Percentiles rank a stretch among this genome's conserved stretches.
These are phyloP conservation scores for Pichia sp. DNA, from an alignment of 1,139 yeast genomes.

Conservation along the genomic window DNA sequence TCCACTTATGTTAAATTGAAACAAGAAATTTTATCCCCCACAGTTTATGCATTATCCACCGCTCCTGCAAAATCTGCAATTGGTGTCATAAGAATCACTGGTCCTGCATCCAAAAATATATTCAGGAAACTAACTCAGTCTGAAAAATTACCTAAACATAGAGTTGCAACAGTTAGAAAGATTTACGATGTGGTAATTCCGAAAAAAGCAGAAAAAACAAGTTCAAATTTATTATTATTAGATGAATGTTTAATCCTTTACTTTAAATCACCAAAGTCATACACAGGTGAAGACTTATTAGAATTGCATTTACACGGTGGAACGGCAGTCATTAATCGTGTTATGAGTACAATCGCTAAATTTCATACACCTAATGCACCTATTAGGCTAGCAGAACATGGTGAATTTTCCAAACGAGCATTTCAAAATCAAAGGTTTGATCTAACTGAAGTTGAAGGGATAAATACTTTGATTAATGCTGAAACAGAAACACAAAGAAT, in stretches of 20 bases:
- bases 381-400: slow-evolving; percentile 82
- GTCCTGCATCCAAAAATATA: slow-evolving; percentile 50
- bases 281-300: slow-evolving; percentile 85
- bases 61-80: slow-evolving; percentile 78
- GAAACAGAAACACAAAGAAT: slow-evolving; percentile 86
- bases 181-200: slow-evolving; percentile 31
- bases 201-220: slow-evolving; percentile 25
- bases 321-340: slow-evolving; percentile 69
- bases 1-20: background rate
- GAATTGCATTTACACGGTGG: slow-evolving; percentile 95
- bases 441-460: slow-evolving; percentile 84
- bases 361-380: slow-evolving; percentile 40
- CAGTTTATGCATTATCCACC: slow-evolving; percentile 88
- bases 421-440: slow-evolving; percentile 38
- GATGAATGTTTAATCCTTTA: slow-evolving; percentile 73
- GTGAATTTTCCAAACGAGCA: slow-evolving; percentile 86
- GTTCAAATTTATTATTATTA: slow-evolving; percentile 32
- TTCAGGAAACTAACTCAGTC: slow-evolving; percentile 42
- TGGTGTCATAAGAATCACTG: slow-evolving; percentile 79
- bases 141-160: slow-evolving; percentile 37
- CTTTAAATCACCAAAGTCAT: slow-evolving; percentile 73
- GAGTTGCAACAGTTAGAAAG: slow-evolving; percentile 52
- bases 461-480: slow-evolving; percentile 83
- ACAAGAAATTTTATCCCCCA: slow-evolving; percentile 26
- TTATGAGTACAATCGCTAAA: slow-evolving; percentile 53